Base-by-base conservation (phyloP, 1,284 basidiomycete species). In the Ustanciosporium gigantosporum region DNA sequence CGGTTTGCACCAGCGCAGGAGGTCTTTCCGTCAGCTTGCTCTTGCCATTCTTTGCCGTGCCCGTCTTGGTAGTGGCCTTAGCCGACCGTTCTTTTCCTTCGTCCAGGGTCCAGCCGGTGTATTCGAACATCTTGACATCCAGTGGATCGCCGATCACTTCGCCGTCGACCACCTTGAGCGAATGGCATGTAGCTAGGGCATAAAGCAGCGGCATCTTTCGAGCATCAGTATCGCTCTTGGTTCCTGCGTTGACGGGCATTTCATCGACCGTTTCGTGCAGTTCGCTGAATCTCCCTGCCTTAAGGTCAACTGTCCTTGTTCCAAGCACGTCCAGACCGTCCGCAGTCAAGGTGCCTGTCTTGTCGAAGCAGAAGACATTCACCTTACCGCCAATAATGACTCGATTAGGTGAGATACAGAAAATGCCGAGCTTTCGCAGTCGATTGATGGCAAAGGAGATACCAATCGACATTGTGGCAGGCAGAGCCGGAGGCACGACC, bases 331-430 rank as follows among this genome's bases (percentile, higher is more conserved):
- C 95, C 32, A 99, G 83, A 1, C 95, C 95, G 66, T 99, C 95
- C 79, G 97, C 95, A 0, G 95, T 99, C 15, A 99, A 83, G 1
- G 95, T 99, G 2, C 95, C 95, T 1, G 95, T 99, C 81, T 99
- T 99, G 82, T 99, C 95, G 74, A 99, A 99, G 79, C 93, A 97
- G 71, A 93, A 94, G 7, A 98, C 89, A 66, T 98, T 97, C 81
- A 98, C 84, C 80, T 96, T 95, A 24, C 95, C 95, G 3, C 87
- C 91, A 40, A 98, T 87, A 75, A 98, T 98, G 70, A 99, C 90
- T 24, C 95, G 83, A 68, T 88, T 95, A 0, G 95, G 95, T 5
- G 94, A 92, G 58, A 97, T 97, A 78, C 95, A 99, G 81, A 90
- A 98, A 52, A 99, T 90, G 24, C 90, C 91, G 4, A 83, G 81